Evolutionary conservation across 2,329 filamentous ascomycete genomes (phyloP), one percentile per base, ranked within the genome.

Genomic region (Claviceps spartinae): DNA sequence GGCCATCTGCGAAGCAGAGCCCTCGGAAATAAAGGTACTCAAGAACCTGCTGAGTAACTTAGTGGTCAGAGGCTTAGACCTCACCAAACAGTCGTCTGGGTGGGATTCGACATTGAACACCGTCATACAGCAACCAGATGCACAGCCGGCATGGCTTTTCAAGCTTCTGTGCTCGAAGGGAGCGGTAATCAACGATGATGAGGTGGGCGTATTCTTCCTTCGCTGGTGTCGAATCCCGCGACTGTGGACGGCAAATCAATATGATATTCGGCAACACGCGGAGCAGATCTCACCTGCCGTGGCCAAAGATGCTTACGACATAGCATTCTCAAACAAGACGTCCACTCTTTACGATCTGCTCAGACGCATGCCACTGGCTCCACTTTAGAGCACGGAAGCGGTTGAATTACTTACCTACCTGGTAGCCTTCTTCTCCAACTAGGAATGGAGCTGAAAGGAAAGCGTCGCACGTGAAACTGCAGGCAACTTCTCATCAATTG

Each of bases 111-210:
- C 37, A 5, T 20, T 51, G 13, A 3, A 22, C 36, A 3, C 6
- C 8, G 42, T 42, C 22, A 36, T 47, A 44, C 36, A 11, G 4
- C 18, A 22, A 3, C 6, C 13, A 37, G 16, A 50, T 44, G 43
- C 49, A 22, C 16, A 42, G 8, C 49, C 49, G 22, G 22, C 22
- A 11, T 51, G 49, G 49, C 44, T 51, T 13, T 51, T 47, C 37
- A n/a, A 30, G 5, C 26, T 41, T 14, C 4, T 51, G 22, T 47
- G 43, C 13, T 18, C 22, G 22, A 38, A 47, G 6, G 49, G 49
- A 8, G 44, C 49, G 3, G 36, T 24, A 5, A 40, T 51, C n/a
- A 24, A 16, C 14, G 2, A 14, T 20, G 9, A 16, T 5, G 49
- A 51, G 4, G 36, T n/a, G 13, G 34, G 36, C 49, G 2, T 1